Evolutionary conservation across 2,329 filamentous ascomycete species (phyloP).

Genomic region (Macrophomina pseudophaseolina): DNA sequence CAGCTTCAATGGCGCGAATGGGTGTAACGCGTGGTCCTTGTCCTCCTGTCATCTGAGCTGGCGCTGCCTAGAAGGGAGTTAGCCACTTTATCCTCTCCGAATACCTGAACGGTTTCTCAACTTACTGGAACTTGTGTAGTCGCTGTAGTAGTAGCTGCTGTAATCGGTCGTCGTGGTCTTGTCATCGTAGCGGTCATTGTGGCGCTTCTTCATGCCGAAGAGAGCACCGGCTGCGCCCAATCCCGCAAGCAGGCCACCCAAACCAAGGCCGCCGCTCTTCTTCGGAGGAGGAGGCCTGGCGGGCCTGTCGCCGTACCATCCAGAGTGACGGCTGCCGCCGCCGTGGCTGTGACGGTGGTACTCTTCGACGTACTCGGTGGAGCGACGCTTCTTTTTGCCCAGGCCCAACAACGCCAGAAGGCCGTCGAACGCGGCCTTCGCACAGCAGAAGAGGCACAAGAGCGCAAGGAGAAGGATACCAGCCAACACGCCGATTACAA

Average conservation of each 20-base stretch:
- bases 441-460: slow-evolving; percentile 75
- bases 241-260: slow-evolving; percentile 47
- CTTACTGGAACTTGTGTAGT: slow-evolving; percentile 56
- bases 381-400: slow-evolving; percentile 56
- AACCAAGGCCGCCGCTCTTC: slow-evolving; percentile 41
- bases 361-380: slow-evolving; percentile 67
- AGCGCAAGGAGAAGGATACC: slow-evolving; percentile 71
- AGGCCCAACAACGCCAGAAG: slow-evolving; percentile 66
- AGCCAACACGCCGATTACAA: slow-evolving; percentile 74
- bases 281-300: slow-evolving; percentile 43
- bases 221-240: slow-evolving; percentile 52
- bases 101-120: slow-evolving; percentile 42
- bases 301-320: slow-evolving; percentile 52
- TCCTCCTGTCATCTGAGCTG: slow-evolving; percentile 50
- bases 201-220: slow-evolving; percentile 49
- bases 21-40: slow-evolving; percentile 43
- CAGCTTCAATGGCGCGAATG: slow-evolving; percentile 29
- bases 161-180: slow-evolving; percentile 45
- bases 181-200: slow-evolving; percentile 47
- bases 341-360: slow-evolving; percentile 62
- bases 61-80: slow-evolving; percentile 47
- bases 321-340: slow-evolving; percentile 44
- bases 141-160: slow-evolving; percentile 48
- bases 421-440: slow-evolving; percentile 60
- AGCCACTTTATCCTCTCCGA: slow-evolving; percentile 21